Evolutionary conservation across 108 stramenopile species (phyloP), one percentile per base, ranked within the genome.

Genomic region (Ochromonas danica): DNA sequence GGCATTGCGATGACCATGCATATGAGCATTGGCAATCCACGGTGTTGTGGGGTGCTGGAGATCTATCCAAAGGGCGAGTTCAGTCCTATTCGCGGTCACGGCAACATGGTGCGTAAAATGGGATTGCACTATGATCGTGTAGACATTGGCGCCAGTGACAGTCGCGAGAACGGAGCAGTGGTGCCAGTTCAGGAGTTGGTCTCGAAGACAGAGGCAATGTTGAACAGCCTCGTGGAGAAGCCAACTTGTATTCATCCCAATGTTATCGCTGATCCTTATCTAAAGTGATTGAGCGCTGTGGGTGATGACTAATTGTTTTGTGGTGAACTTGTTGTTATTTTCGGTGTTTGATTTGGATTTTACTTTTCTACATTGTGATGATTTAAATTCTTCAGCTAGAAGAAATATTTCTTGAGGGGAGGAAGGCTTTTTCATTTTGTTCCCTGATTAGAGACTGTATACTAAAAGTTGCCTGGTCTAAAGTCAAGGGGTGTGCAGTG

Each of bases 91-190:
- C 27, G 35, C 10, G 63, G 63, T 10, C 63, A 67, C 25, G 63
- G 63, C 3, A 67, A 67, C 31, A 67, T 67, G 63, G 63, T 25
- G 31, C 17, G 63, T 6, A 67, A 67, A 67, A 67, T 67, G 63
- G 63, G 63, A 14, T 31, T 67, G 17, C 31, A 22, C 6, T 67
- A 35, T 67, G 63, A 67, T 67, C 17, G 31, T 6, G 3, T 67
- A 10, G 63, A 67, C 35, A 67, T 67, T 14, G 10, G 14, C 10
- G 63, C 63, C 10, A 6, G 10, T 14, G 10, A 67, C 6, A 67
- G 63, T 67, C 17, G 25, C 3, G 17, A 6, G 31, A 67, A 67
- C 25, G 63, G 63, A 35, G 63, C 31, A 25, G 14, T 14, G 31
- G 63, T 67, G 27, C 63, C 63, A 36, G 35, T 67, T 67, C 14